Percentiles rank a stretch among this genome's conserved stretches.
Conservation (phyloP, 805 yeast species). For the Suhomyces sp. region DNA sequence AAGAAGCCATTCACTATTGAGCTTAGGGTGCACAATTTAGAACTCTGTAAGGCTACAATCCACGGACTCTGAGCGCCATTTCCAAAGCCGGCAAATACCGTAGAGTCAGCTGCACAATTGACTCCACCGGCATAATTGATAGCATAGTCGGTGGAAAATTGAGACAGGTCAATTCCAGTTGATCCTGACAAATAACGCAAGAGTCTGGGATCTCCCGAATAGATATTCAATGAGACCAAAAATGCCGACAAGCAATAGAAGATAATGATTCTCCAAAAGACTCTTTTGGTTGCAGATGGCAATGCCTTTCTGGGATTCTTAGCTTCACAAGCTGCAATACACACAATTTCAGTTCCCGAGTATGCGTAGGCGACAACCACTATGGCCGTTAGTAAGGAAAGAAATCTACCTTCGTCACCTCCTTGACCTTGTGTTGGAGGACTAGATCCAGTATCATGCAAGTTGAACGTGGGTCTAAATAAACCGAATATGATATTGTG, state of each 20-base stretch:
- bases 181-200: slow-evolving; percentile 49
- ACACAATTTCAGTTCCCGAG: slow-evolving; percentile 79
- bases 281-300: slow-evolving; percentile 73
- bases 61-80: slow-evolving; percentile 46
- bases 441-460: slow-evolving; percentile 53
- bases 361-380: slow-evolving; percentile 70
- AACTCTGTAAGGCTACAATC: slow-evolving; percentile 43
- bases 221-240: slow-evolving; percentile 66
- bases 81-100: slow-evolving; percentile 32
- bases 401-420: slow-evolving; percentile 58
- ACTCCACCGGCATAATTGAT: slow-evolving; percentile 34
- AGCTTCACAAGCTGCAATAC: slow-evolving; percentile 85
- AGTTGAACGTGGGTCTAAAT: slow-evolving; percentile 69
- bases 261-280: slow-evolving; percentile 65
- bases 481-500: slow-evolving; percentile 59
- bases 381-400: slow-evolving; percentile 59
- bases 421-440: slow-evolving; percentile 55
- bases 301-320: slow-evolving; percentile 72
- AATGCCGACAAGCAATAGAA: slow-evolving; percentile 67
- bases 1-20: slow-evolving; percentile 42
- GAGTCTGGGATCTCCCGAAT: slow-evolving; percentile 74
- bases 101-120: slow-evolving; percentile 24
- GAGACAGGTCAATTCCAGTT: slow-evolving; percentile 24
- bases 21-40: slow-evolving; percentile 34
- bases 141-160: slow-evolving; percentile 26